These are phyloP conservation scores for Berkeleyomyces basicola DNA, from an alignment of 2,329 filamentous ascomycete species.

Conservation along the genomic window DNA sequence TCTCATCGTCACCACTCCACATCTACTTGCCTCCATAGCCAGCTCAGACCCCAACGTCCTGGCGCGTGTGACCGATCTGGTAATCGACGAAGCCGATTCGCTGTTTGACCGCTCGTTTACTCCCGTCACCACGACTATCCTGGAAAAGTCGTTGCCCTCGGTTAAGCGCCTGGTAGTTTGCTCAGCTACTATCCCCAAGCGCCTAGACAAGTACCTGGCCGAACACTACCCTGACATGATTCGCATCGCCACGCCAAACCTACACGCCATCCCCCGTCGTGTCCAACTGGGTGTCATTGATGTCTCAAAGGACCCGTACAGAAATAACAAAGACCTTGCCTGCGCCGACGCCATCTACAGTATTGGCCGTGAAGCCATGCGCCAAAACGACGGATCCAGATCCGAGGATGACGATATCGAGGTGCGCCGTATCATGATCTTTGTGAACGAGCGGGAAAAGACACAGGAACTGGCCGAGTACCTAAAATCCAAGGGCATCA, in stretches of 20 bases:
- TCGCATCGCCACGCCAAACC: slow-evolving; percentile 82
- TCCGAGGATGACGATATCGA: slow-evolving; percentile 26
- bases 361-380: slow-evolving; percentile 59
- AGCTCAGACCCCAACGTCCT: slow-evolving; percentile 83
- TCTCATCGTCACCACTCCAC: slow-evolving; percentile 72
- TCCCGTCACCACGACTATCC: slow-evolving; percentile 62
- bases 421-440: slow-evolving; percentile 77
- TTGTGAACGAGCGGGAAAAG: slow-evolving; percentile 90
- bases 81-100: slow-evolving; percentile 92
- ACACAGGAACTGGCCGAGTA: slow-evolving; percentile 67
- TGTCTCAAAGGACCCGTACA: slow-evolving; percentile 80
- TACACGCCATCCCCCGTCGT: slow-evolving; percentile 87
- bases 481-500: slow-evolving; percentile 69
- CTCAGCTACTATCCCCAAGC: slow-evolving; percentile 86
- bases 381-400: slow-evolving; percentile 34
- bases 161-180: slow-evolving; percentile 79
- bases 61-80: slow-evolving; percentile 73
- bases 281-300: slow-evolving; percentile 91
- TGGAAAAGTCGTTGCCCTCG: slow-evolving; percentile 67
- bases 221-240: slow-evolving; percentile 67
- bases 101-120: slow-evolving; percentile 87
- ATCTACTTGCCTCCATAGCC: slow-evolving; percentile 74
- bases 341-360: slow-evolving; percentile 92
- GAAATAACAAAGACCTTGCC: slow-evolving; percentile 79
- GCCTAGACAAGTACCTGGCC: slow-evolving; percentile 71